Percentiles rank a stretch among this genome's conserved stretches.
These are phyloP conservation scores for Vitis hybrid DNA, from an alignment of 177 flowering plant genomes.

Conservation along the genomic window DNA sequence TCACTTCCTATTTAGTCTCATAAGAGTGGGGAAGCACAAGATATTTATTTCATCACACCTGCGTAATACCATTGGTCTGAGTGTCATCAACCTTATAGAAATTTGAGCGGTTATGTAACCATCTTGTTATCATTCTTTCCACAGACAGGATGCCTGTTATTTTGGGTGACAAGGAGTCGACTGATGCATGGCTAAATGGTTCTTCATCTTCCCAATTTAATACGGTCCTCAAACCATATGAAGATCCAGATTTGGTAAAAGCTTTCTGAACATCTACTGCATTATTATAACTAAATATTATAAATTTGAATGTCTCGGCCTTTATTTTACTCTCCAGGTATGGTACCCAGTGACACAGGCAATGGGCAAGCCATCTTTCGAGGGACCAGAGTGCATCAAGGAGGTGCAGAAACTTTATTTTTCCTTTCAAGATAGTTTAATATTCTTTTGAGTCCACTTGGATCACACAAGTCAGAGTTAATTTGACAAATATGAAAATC, in stretches of 20 bases:
- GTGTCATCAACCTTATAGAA: background rate
- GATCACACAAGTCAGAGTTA: too few species aligned
- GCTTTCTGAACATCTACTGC: background rate
- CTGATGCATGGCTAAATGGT: conserved; percentile 66
- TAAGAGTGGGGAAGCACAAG: background rate
- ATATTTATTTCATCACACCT: background rate
- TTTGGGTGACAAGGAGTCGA: conserved; percentile 62
- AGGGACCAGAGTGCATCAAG: conserved; percentile 84
- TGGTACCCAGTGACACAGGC: conserved; percentile 90
- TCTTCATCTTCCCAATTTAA: conserved; percentile 50
- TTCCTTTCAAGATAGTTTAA: background rate
- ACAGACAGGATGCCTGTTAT: conserved; percentile 97
- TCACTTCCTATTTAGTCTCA: background rate
- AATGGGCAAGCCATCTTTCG: conserved; percentile 78
- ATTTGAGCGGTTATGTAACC: background rate
- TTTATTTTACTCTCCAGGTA: conserved; percentile 35
- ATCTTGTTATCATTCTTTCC: background rate
- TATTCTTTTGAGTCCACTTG: too few species aligned
- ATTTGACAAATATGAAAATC: too few species aligned
- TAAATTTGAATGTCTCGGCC: too few species aligned
- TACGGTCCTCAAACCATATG: conserved; percentile 75
- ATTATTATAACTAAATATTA: too few species aligned
- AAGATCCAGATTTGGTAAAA: conserved; percentile 74
- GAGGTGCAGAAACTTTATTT: conserved; percentile 49
- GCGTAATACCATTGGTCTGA: background rate